Percentiles rank a stretch among this genome's conserved stretches.
phyloP scores from a whole-genome alignment of 208 protist genomes.

The Wallacemonas sp. region DNA sequence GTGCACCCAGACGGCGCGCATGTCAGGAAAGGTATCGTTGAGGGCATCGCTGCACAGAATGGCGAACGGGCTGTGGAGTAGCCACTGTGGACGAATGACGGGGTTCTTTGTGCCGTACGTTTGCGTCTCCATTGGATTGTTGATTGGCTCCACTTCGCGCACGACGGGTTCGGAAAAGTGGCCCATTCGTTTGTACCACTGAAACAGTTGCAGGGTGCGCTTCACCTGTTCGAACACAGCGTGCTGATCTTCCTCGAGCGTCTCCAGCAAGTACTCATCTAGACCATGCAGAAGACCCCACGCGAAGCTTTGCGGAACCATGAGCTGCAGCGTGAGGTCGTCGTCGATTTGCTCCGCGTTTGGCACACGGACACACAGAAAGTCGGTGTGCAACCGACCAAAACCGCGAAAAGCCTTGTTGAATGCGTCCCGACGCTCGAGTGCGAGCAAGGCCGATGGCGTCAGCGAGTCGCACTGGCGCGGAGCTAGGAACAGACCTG shows the following conservation, averaged over 20 bases:
- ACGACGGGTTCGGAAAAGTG: constrained; percentile 74
- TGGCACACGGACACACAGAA: constrained; percentile 64
- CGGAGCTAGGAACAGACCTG: constrained; percentile 72
- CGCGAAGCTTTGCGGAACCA: constrained; percentile 83
- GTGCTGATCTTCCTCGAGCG: constrained; percentile 81
- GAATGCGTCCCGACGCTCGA: constrained; percentile 64
- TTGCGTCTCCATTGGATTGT: constrained; percentile 81
- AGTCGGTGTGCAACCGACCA: constrained; percentile 55
- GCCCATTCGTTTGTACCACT: constrained; percentile 87
- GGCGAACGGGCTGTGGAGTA: constrained; percentile 86
- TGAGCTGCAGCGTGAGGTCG: constrained; percentile 82
- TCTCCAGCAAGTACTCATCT: constrained; percentile 87
- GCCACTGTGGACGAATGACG: constrained; percentile 62
- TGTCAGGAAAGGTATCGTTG: constrained; percentile 67
- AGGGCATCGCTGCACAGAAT: constrained; percentile 70
- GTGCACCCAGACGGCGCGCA: constrained; percentile 85
- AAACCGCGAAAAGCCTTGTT: constrained; percentile 53
- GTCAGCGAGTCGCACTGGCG: constrained; percentile 78
- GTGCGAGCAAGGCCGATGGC: constrained; percentile 61
- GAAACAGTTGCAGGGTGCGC: constrained; percentile 72
- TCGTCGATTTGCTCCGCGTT: constrained; percentile 75
- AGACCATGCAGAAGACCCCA: constrained; percentile 90
- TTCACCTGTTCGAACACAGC: constrained; percentile 71
- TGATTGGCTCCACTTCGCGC: constrained; percentile 68
- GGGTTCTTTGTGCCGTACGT: constrained; percentile 72